A percentile compares a stretch with the other conserved stretches of the same genome.
Conservation (phyloP, 371 early-diverging fungal species). For the Rhizomucor miehei region DNA sequence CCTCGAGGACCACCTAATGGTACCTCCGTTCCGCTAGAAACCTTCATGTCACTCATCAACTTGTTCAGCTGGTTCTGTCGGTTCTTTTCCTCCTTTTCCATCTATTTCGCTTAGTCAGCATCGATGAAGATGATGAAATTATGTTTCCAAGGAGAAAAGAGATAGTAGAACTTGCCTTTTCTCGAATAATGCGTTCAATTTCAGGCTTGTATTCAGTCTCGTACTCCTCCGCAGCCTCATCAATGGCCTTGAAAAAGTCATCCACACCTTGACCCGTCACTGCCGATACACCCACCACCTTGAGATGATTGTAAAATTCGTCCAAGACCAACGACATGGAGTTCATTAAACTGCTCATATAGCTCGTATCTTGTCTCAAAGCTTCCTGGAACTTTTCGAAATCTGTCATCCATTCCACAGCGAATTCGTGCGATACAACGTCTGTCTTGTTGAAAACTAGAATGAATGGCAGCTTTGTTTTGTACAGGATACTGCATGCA, state of each 20-base stretch:
- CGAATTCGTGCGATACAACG: slow-evolving; percentile 84
- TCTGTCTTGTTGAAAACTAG: slow-evolving; percentile 98
- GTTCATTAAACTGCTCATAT: slow-evolving; percentile 91
- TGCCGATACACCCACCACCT: slow-evolving; percentile 89
- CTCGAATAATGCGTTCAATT: slow-evolving; percentile 65
- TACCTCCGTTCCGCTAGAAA: slow-evolving; percentile 43
- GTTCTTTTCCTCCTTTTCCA: slow-evolving; percentile 44
- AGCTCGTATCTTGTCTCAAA: slow-evolving; percentile 69
- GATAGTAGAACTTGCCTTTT: slow-evolving; percentile 48
- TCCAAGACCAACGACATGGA: slow-evolving; percentile 97
- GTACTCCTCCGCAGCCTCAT: slow-evolving; percentile 86
- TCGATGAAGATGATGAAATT: too few relatives aligned
- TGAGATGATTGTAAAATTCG: slow-evolving; percentile 95
- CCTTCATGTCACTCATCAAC: slow-evolving; percentile 64
- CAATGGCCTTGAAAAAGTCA: slow-evolving; percentile 86
- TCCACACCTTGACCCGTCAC: slow-evolving; percentile 94
- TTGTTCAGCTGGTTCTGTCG: slow-evolving; percentile 52
- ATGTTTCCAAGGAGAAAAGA: too few relatives aligned
- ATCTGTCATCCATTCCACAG: slow-evolving; percentile 96
- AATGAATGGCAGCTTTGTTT: slow-evolving; percentile 93
- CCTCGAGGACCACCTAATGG: slow-evolving; percentile 24
- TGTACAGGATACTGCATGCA: slow-evolving; percentile 95
- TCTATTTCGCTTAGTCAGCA: slow-evolving; percentile 7
- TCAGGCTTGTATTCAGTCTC: slow-evolving; percentile 80
- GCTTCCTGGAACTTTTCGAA: slow-evolving; percentile 94